A percentile compares a stretch with the other conserved stretches of the same genome.
Evolutionary conservation across 2,329 filamentous ascomycete genomes (phyloP).

Genomic region (Calonectria naviculata): DNA sequence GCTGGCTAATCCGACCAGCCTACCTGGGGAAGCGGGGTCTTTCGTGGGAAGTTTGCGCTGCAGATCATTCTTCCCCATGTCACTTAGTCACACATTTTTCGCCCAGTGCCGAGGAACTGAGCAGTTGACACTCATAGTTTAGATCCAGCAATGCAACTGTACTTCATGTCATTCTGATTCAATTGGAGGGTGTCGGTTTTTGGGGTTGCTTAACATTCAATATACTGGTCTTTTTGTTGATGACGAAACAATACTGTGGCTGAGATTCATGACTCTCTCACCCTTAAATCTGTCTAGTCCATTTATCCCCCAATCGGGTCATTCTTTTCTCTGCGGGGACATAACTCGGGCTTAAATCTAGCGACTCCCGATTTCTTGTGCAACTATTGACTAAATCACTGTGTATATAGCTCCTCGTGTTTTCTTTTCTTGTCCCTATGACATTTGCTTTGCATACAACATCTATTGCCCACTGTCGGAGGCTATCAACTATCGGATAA

Average conservation of each 20-base stretch:
- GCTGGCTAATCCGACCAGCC: not conserved
- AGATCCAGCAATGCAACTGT: not conserved
- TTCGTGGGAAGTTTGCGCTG: not conserved
- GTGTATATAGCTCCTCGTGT: not conserved
- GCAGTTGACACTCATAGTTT: not conserved
- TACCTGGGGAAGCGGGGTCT: not conserved
- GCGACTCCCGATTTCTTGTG: conserved; percentile 7
- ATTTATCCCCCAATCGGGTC: conserved; percentile 29
- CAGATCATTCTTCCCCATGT: not conserved
- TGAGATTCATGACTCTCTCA: not conserved
- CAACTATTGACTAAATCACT: not conserved
- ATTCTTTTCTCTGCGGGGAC: conserved; percentile 22
- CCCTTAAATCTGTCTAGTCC: conserved; percentile 1
- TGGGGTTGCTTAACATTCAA: not conserved
- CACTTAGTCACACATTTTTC: not conserved
- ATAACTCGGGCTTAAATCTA: conserved; percentile 12
- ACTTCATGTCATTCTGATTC: not conserved
- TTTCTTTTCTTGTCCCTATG: not conserved
- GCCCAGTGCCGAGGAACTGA: not conserved
- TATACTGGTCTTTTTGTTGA: not conserved
- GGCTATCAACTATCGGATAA: not conserved
- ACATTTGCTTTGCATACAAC: not conserved
- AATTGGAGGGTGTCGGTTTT: too few species aligned
- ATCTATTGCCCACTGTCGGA: not conserved
- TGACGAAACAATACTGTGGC: not conserved